A percentile compares a stretch with the other conserved stretches of the same genome.
These are phyloP conservation scores for Wickerhamomyces hampshirensis DNA, from an alignment of 805 yeast genomes.

Conservation along the genomic window DNA sequence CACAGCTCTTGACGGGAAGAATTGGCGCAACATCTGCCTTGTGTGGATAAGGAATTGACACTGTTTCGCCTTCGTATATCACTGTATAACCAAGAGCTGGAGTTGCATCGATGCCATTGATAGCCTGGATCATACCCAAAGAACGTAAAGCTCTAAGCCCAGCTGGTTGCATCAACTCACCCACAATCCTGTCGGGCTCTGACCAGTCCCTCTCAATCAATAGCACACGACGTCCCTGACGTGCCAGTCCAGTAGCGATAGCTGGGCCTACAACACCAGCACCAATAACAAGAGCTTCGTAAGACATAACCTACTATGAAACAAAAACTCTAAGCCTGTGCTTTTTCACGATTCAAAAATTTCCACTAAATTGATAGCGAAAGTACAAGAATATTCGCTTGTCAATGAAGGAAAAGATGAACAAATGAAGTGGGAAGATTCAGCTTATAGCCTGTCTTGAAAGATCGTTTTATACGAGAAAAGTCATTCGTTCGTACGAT, in stretches of 20 bases:
- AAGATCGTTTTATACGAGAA: no score
- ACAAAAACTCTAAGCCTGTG: not conserved
- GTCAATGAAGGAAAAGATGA: no score
- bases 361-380: not conserved
- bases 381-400: not conserved
- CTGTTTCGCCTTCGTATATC: slow-evolving; percentile 52
- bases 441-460: no score
- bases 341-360: not conserved
- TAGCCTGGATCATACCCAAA: slow-evolving; percentile 74
- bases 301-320: slow-evolving; percentile 21
- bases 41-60: slow-evolving; percentile 67
- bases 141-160: slow-evolving; percentile 83
- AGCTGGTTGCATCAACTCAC: slow-evolving; percentile 95
- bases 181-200: slow-evolving; percentile 94
- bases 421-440: not conserved
- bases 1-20: slow-evolving; percentile 50
- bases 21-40: slow-evolving; percentile 45
- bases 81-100: slow-evolving; percentile 79
- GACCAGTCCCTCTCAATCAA: slow-evolving; percentile 82
- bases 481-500: no score
- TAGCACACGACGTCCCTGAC: slow-evolving; percentile 80
- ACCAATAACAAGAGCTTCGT: slow-evolving; percentile 89
- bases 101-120: slow-evolving; percentile 73
- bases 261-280: slow-evolving; percentile 99
- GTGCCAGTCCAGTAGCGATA: slow-evolving; percentile 82